Evolutionary conservation across 106 monocot species (phyloP), one percentile per base, ranked within the genome.

Genomic region (Allium fistulosum): DNA sequence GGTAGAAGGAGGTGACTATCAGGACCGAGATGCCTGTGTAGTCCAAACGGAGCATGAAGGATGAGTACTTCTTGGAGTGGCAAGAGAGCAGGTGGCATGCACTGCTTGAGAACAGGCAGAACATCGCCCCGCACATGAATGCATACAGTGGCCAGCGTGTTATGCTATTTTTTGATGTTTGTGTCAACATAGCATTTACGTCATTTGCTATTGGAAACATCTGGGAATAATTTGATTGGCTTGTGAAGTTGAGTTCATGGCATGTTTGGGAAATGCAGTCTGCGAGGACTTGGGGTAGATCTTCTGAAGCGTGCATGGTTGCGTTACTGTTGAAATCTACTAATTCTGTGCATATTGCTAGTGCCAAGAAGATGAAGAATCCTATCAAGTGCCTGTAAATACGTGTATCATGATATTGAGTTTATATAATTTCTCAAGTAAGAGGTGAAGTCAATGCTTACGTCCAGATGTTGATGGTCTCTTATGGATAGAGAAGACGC

Each of bases 1-100:
- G 90, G 69, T 86, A 84, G 86, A 90, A 90, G 68, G 93, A 90
- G 69, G 90, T 86, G 57, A 94, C 90, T 59, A 94, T 84, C 55
- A 94, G 81, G 17, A 70, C 69, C 22, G 86, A 75, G 53, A 90
- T 87, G 28, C 86, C 89, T n/a, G 82, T 76, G 74, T 82, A 94
- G 80, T 90, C 94, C 10, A 94, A 77, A 9, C 80, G 89, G 78
- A 94, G 94, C 75, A 84, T 75, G 62, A 90, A 51, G 74, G 84
- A 87, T 50, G 73, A 75, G 46, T 72, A 74, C 61, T 69, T 75
- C 71, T 78, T 77, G 0, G 94, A 94, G 82, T 90, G 90, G 69
- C 86, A 90, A 9, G 76, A 82, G n/a, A 90, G 79, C 51, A 94
- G 90, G 65, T 94, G 86, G 80, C 89, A 90, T 8, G 74, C 64